Percentiles rank a stretch among this genome's conserved stretches.
phyloP scores from a whole-genome alignment of 352 stramenopile species.

The Pythium volutum region DNA sequence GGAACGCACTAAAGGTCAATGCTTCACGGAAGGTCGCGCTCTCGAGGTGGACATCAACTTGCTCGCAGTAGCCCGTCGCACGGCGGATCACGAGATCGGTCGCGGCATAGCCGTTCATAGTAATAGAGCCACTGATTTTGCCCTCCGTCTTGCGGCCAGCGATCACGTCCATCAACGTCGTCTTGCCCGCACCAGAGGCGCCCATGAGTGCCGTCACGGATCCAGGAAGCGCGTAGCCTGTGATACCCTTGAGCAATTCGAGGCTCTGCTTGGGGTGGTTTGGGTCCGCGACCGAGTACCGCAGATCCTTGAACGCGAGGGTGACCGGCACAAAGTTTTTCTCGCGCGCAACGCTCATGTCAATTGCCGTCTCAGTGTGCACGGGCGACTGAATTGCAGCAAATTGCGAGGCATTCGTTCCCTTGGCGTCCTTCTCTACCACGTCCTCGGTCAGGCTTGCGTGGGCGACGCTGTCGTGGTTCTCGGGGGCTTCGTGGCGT shows the following conservation, averaged over 20 bases:
- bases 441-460: neutral
- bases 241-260: slow-evolving; percentile 29
- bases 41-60: slow-evolving; percentile 10
- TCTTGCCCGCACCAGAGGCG: slow-evolving; percentile 50
- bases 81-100: slow-evolving; percentile 19
- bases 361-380: slow-evolving; percentile 2
- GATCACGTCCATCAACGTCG: slow-evolving; percentile 66
- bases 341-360: neutral
- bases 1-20: slow-evolving; percentile 67
- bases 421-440: neutral
- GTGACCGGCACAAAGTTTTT: slow-evolving; percentile 27
- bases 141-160: slow-evolving; percentile 57
- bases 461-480: slow-evolving; percentile 7
- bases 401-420: neutral
- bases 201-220: slow-evolving; percentile 76
- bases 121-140: slow-evolving; percentile 41
- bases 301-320: slow-evolving; percentile 29
- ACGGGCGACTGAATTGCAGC: slow-evolving; percentile 8
- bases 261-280: slow-evolving; percentile 34
- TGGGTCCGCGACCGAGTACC: slow-evolving; percentile 30
- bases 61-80: slow-evolving; percentile 24
- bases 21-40: slow-evolving; percentile 11
- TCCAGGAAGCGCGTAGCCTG: slow-evolving; percentile 29
- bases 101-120: slow-evolving; percentile 29
- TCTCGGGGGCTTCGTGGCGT: slow-evolving; percentile 23